These are phyloP conservation scores for Penicillium vulpinum DNA, from an alignment of 2,329 filamentous ascomycete genomes.

Conservation along the genomic window DNA sequence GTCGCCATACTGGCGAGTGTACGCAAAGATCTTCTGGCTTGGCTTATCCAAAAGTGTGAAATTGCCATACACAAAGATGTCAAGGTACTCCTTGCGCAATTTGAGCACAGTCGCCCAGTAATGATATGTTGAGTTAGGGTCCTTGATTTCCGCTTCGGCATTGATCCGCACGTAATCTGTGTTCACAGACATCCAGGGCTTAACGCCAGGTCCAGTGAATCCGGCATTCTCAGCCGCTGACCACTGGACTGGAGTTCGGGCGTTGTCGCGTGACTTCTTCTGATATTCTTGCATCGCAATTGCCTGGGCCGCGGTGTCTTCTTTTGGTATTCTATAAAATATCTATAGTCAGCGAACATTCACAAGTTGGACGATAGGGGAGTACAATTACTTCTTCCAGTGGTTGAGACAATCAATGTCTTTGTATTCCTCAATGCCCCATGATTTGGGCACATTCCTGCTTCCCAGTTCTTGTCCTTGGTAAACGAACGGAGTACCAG, in stretches of 20 bases:
- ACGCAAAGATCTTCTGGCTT: slow-evolving; percentile 57
- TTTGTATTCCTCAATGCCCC: slow-evolving; percentile 66
- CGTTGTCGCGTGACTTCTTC: slow-evolving; percentile 62
- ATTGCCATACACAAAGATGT: slow-evolving; percentile 67
- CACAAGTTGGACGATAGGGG: not conserved
- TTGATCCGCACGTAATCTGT: slow-evolving; percentile 65
- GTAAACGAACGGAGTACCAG: slow-evolving; percentile 67
- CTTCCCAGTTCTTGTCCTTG: slow-evolving; percentile 70
- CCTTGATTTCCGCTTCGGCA: slow-evolving; percentile 48
- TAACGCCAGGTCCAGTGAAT: slow-evolving; percentile 57
- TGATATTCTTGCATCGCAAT: slow-evolving; percentile 38
- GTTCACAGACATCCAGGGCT: slow-evolving; percentile 71
- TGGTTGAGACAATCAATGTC: slow-evolving; percentile 64
- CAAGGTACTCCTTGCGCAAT: slow-evolving; percentile 60
- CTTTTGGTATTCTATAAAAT: slow-evolving; percentile 32
- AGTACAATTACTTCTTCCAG: slow-evolving; percentile 47
- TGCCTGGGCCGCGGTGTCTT: slow-evolving; percentile 31
- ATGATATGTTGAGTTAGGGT: slow-evolving; percentile 54
- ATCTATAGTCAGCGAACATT: not conserved
- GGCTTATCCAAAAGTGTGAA: slow-evolving; percentile 58
- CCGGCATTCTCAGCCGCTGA: slow-evolving; percentile 60
- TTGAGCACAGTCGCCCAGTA: slow-evolving; percentile 64
- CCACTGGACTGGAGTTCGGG: slow-evolving; percentile 73
- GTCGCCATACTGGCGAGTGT: slow-evolving; percentile 46
- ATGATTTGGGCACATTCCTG: slow-evolving; percentile 61